These are phyloP conservation scores for Magnusiomyces paraingens DNA, from an alignment of 1,139 yeast species.

Conservation along the genomic window DNA sequence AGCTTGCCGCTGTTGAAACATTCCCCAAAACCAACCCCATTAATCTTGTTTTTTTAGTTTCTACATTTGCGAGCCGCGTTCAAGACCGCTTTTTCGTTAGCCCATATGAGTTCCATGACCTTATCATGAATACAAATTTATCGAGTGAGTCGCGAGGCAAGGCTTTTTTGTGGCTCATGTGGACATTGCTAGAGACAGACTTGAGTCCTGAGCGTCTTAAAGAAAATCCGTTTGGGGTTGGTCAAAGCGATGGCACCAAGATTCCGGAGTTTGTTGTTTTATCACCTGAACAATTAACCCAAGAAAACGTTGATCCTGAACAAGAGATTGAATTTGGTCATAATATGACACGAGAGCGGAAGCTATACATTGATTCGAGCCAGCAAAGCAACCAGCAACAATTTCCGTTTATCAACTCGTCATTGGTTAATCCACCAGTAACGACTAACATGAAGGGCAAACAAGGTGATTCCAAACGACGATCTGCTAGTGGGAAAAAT, in stretches of 20 bases:
- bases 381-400: neutral
- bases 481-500: neutral
- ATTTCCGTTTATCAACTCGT: neutral
- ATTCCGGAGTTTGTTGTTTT: conserved; percentile 26
- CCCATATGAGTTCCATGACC: conserved; percentile 50
- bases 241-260: conserved; percentile 21
- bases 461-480: neutral
- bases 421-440: neutral
- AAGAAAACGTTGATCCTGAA: conserved; percentile 63
- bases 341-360: conserved; percentile 58
- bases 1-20: conserved; percentile 32
- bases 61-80: conserved; percentile 54
- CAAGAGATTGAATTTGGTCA: conserved; percentile 68
- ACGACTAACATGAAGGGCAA: neutral
- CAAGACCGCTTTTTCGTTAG: conserved; percentile 35
- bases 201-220: conserved; percentile 48
- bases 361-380: conserved; percentile 44
- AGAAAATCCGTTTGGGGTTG: conserved; percentile 59
- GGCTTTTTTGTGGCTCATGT: conserved; percentile 72
- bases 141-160: conserved; percentile 60
- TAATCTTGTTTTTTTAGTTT: conserved; percentile 66
- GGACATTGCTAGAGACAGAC: conserved; percentile 50
- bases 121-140: conserved; percentile 48
- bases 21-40: conserved; percentile 58
- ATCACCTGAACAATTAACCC: conserved; percentile 36